Evolutionary conservation across 768 basidiomycete species (phyloP), one percentile per base, ranked within the genome.

Genomic region (Hirschioporus abietinus): DNA sequence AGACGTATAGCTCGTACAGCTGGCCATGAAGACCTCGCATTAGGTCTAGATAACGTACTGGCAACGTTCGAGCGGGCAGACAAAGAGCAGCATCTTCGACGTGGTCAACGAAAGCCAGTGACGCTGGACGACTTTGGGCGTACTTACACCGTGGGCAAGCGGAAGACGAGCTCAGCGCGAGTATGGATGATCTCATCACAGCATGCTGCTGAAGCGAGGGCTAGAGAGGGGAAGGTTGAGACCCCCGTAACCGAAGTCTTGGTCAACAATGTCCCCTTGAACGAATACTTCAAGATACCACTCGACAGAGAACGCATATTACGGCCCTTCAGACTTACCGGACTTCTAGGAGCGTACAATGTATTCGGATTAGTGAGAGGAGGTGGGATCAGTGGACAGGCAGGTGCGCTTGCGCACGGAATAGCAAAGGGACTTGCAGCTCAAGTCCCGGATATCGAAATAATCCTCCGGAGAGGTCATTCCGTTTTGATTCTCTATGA

Each of bases 341-440:
- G 93, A 24, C 79, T 90, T 27, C 76, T 98, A 12, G 95, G 95
- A 23, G 91, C 88, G 27, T 99, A 88, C 81, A 99, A 88, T 73
- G 79, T 87, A 26, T 80, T 79, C 65, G 83, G 82, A 4, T 71
- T 87, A 52, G 87, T 87, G 35, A 82, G 92, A 30, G 95, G 95
- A 5, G 96, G 96, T 17, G 96, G 96, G 1, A 88, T 85, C n/a
- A 90, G 91, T 0, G 95, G 96, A 1, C 95, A 98, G 74, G 90
- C 93, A n/a, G 94, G 90, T 20, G 95, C 95, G 4, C 78, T 96
- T 25, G 86, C 88, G 0, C 84, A 89, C 67, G 93, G 88, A 52
- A 87, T 94, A 67, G 83, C 91, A 8, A 89, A 89, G 72, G 92
- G 86, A 20, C 80, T 95, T 26, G 85, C 85, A 4, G 86, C 86